Evolutionary conservation across 768 basidiomycete species (phyloP), one percentile per base, ranked within the genome.

Genomic region (Exsudoporus frostii): DNA sequence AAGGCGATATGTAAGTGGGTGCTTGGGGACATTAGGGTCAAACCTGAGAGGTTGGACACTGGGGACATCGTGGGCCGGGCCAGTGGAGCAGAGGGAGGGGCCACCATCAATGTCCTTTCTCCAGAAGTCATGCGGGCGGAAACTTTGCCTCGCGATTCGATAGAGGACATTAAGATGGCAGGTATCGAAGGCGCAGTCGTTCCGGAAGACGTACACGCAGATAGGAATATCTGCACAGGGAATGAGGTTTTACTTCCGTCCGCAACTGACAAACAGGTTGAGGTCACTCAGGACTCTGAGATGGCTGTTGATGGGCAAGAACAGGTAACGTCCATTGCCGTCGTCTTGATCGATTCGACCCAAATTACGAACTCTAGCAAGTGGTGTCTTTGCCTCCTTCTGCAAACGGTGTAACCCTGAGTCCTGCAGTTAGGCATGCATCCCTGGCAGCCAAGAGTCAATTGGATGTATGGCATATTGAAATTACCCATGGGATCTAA

Each of bases 1-100:
- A 65, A 57, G 44, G 61, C 40, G 9, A 59, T 72, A 42, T 65
- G 60, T 47, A 22, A 45, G 45, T 70, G 68, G 68, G 60, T 65
- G 22, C 58, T 70, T 37, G 65, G 60, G 6, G 54, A 55, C 15
- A 54, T 14, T 17, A 54, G 59, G 19, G 34, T 51, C 19, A 55
- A 25, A 22, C 52, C 61, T n/a, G 29, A 57, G 48, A 43, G 25
- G 50, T 27, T 55, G 48, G 61, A 54, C 4, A 11, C 1, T 7
- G 57, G 19, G 25, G 39, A 40, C 24, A 29, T 39, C n/a, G 27
- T 24, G 10, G 25, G 11, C 2, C 25, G 7, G 40, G 37, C 10
- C 13, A 22, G 38, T 33, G 48, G 34, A 27, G n/a, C n/a, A 30
- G 56, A 39, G 41, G 46, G 19, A 20, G 54, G 19, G 11, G 17